Evolutionary conservation across 148 eudicot species (phyloP), one percentile per base, ranked within the genome.

Genomic region (Camellia japonica): DNA sequence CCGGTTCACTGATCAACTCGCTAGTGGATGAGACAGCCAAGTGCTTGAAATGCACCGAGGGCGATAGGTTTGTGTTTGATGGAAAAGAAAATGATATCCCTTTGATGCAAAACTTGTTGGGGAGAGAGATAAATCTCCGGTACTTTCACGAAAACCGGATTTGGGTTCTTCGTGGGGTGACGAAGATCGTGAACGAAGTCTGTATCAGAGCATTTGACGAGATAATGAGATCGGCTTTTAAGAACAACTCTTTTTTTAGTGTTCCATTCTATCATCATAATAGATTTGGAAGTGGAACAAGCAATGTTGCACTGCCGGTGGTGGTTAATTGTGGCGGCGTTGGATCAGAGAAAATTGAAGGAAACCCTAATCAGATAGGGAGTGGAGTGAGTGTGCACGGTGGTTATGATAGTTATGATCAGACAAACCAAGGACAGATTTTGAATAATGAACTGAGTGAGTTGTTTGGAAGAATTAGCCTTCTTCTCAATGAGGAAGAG

Each of bases 191-290:
- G 14, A 64, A 41, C 15, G 71, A 83, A 13, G 81, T 87, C 1
- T 87, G 85, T 61, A 13, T 3, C 0, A 73, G 84, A 49, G 86
- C 84, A 4, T 84, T 86, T 51, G 18, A 11, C 0, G 89, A 86
- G 38, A 83, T 86, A 0, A 0, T 82, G 3, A 19, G 68, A 5
- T 49, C 41, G 44, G 6, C 2, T 12, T 76, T 16, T 43, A 43
- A 3, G 4, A 51, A 13, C 1, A 12, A 20, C 4, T 0, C 38
- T 30, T 30, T 30, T 15, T 69, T 44, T 10, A 16, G 3, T 56
- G 13, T 14, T 49, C 52, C 52, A 49, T 49, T 49, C 52, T 49
- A 49, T 49, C 52, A 4, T 30, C 38, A 30, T 30, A 1, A 1
- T 30, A 30, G 38, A 30, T 30, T 30, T 30, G 6, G 23, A 23